These are phyloP conservation scores for Mycena alexandri DNA, from an alignment of 768 basidiomycete genomes.

Conservation along the genomic window DNA sequence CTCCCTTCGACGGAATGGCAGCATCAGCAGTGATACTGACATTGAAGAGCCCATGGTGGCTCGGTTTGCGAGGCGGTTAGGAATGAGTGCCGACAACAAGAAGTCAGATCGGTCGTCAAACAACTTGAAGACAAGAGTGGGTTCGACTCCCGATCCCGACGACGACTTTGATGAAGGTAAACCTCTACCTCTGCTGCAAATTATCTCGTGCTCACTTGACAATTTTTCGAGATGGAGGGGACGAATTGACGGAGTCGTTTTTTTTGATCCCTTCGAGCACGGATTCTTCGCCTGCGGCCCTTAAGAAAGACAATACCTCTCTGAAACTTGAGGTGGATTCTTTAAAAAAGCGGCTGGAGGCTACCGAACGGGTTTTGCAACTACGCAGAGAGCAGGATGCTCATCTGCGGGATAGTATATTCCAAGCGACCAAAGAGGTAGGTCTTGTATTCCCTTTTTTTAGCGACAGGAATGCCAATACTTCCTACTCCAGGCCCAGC, in stretches of 20 bases:
- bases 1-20: conserved; percentile 59
- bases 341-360: conserved; percentile 68
- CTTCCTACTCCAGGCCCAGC: conserved; percentile 70
- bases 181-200: conserved; percentile 28
- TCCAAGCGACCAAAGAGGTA: conserved; percentile 76
- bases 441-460: conserved; percentile 9
- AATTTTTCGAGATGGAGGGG: conserved; percentile 51
- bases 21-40: conserved; percentile 76
- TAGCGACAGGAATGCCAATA: conserved; percentile 16
- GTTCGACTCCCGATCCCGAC: conserved; percentile 62
- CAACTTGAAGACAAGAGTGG: conserved; percentile 30
- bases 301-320: conserved; percentile 76
- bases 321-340: conserved; percentile 73
- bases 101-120: conserved; percentile 31
- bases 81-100: conserved; percentile 53
- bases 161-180: conserved; percentile 76
- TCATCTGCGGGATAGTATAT: conserved; percentile 83
- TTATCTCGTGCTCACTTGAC: background rate
- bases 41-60: conserved; percentile 73
- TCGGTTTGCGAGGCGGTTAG: conserved; percentile 66
- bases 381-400: conserved; percentile 83
- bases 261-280: conserved; percentile 76
- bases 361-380: conserved; percentile 73
- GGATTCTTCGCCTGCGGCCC: conserved; percentile 59
- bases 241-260: conserved; percentile 86